phyloP scores from a whole-genome alignment of 257 asterid species.

The Coffea eugenioides region DNA sequence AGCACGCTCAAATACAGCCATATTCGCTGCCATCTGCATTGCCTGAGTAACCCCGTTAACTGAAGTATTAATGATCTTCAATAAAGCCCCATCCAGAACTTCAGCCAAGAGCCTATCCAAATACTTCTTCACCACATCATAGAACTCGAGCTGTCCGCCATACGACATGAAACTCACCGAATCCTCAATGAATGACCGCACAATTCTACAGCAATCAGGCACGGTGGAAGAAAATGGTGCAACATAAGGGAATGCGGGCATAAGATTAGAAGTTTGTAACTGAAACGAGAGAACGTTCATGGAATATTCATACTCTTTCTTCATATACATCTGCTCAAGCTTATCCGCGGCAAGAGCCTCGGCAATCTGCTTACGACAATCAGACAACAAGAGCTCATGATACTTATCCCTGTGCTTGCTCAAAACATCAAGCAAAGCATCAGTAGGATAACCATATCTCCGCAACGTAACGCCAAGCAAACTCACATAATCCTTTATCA shows the following conservation, averaged over 20 bases:
- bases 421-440: conserved; percentile 87
- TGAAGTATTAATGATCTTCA: conserved; percentile 66
- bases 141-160: conserved; percentile 92
- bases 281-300: conserved; percentile 95
- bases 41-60: conserved; percentile 37
- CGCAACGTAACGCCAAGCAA: conserved; percentile 92
- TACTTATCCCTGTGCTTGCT: conserved; percentile 95
- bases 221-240: conserved; percentile 94
- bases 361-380: conserved; percentile 82
- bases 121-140: conserved; percentile 86
- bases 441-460: conserved; percentile 83
- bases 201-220: conserved; percentile 96
- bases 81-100: conserved; percentile 78
- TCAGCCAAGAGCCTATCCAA: conserved; percentile 84
- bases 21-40: too few relatives aligned
- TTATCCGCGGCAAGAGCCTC: conserved; percentile 91
- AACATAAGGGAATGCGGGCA: conserved; percentile 95
- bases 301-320: conserved; percentile 89
- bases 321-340: conserved; percentile 97
- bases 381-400: conserved; percentile 84
- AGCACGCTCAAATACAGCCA: conserved; percentile 92
- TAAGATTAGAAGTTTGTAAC: conserved; percentile 82
- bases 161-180: conserved; percentile 93
- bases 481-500: conserved; percentile 95
- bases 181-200: conserved; percentile 89